Evolutionary conservation across 2,329 filamentous ascomycete genomes (phyloP), one percentile per base, ranked within the genome.

Genomic region (Cadophora gregata): DNA sequence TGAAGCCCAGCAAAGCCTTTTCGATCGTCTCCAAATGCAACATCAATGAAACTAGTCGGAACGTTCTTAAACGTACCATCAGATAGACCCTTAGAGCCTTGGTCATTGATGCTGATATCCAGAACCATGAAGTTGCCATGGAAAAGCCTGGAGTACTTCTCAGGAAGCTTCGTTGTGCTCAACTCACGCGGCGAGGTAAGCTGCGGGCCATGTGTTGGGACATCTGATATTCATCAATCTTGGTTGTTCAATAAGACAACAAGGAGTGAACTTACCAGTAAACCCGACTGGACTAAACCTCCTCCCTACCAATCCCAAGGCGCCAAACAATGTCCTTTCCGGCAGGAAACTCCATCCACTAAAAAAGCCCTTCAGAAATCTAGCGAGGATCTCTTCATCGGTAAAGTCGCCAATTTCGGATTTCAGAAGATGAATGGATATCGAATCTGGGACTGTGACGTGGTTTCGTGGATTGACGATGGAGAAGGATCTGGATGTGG

Each of bases 311-410:
- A n/a, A 12, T 25, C 12, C 19, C 6, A 70, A 24, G 8, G 29
- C 24, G 1, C 19, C n/a, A 16, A 73, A 16, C 3, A 67, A 27
- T 1, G 27, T n/a, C 7, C 58, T 42, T 58, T 73, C 72, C 1
- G 62, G 65, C 16, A 45, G 59, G 33, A 72, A 72, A 1, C 63
- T 50, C 65, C 67, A 71, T 29, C 70, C 72, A 29, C 63, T 27
- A 27, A 69, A 73, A 24, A 70, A 72, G 0, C 70, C 70, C 25
- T 56, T 65, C 24, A 64, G 58, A 31, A 70, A 73, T 21, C 59
- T 51, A 4, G 70, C 65, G 12, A 73, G 38, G 4, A 71, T 62
- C 38, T 68, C 60, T 36, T 71, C 70, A 36, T 71, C 70, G 16
- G 42, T 50, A 2, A 69, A 14, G 14, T 42, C 47, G 14, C 36